Base-by-base conservation (phyloP, 106 monocot genomes). In the Ottelia alismoides region DNA sequence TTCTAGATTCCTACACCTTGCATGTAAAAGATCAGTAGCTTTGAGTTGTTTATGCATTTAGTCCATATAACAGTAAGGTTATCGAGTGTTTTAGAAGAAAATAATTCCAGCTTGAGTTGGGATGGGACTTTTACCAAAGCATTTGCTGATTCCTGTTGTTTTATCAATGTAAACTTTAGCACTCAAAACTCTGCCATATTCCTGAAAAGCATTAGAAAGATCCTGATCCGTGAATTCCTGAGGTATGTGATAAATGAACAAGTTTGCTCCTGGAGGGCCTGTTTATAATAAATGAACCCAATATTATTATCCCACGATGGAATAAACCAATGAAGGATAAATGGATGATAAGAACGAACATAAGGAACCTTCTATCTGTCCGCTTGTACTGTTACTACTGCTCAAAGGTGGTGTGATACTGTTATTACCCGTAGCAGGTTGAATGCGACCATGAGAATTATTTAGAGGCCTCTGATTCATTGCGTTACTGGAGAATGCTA, bases 231-330 rank as follows among this genome's bases (percentile, higher is more conserved):
- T 82, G 57, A 66, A 96, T 30, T 96, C 89, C 79, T 96, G 96
- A 19, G 96, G 96, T 21, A 96, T 96, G 55, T 96, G 96, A 74
- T 96, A 96, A 29, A 96, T 96, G 63, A 96, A 96, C 58, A 96
- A 68, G 73, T 96, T 96, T 51, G 96, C 96, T 66, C 89, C 96
- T 65, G 81, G 84, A 64, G 96, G 96, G 22, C 96, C 96, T 92
- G 60, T 18, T 51, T 18, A 55, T 22, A 57, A 44, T 9, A 52
- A 60, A 25, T 19, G 1, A 2, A 3, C 20, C 5, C 1, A 19
- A 2, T 21, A 25, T 2, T n/a, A 9, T 19, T 16, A 20, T 23
- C 4, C 11, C 20, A 22, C 0, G 22, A 3, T 58, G 57, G 43
- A 22, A 28, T 1, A 11, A 14, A 44, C 19, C 16, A 22, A 54